Base-by-base conservation (phyloP, 345 rosid genomes). In the Gossypium sturtianum region DNA sequence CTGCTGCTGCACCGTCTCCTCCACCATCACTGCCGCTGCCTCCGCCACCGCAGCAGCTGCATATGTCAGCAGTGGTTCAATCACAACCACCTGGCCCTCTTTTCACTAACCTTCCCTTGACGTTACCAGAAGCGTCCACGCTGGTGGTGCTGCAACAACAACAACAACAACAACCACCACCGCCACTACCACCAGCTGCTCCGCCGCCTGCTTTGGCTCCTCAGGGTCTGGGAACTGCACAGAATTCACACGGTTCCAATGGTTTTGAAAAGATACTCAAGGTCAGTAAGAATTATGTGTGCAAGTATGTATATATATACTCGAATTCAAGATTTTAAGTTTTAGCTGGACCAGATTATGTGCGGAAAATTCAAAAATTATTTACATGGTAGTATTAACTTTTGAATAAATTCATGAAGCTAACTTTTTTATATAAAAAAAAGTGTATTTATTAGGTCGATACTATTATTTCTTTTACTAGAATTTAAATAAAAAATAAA, bases 201-300 rank as follows among this genome's bases (percentile, higher is more conserved):
- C 63, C 23, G 63, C 63, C 17, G 15, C 63, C 38, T 1, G 12
- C 83, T 3, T 78, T 74, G 17, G 71, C 68, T 10, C 82, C 78
- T 8, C 78, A 79, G 54, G 75, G 75, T 12, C 69, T 57, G 56
- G 72, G 71, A 59, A 79, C 80, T 27, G 78, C 81, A 17, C 95
- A 86, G 72, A 82, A 88, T 62, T 89, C 96, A 43, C 86, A 80
- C 78, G 97, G 91, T 52, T 90, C 97, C 45, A 88, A 86, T 73
- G 97, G 96, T 49, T 78, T 85, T 54, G 93, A 89, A 53, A 85
- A 81, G 77, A 69, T 65, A 60, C 79, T 80, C 51, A 89, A 90
- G 98, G 94, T 84, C n/a, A 79, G 85, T 73, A 52, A 6, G 23
- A 22, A 54, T 11, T 34, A 34, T 34, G 38, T 34, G 38, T 34